Percentiles rank a stretch among this genome's conserved stretches.
These are phyloP conservation scores for Eurotiales sp. DNA, from an alignment of 2,329 filamentous ascomycete species.

Conservation along the genomic window DNA sequence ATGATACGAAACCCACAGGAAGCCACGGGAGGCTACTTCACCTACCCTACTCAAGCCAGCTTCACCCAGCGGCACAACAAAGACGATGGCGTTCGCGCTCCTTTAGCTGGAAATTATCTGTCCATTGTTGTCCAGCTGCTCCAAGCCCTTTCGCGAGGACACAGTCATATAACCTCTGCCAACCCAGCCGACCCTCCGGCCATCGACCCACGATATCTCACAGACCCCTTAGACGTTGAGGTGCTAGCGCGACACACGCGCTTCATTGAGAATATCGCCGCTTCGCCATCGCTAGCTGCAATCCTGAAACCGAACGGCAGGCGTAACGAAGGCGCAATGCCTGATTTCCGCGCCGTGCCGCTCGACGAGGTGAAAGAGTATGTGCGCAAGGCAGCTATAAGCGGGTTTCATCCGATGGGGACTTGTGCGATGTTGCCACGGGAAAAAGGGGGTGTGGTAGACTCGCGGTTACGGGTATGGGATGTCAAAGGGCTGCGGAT, in stretches of 20 bases:
- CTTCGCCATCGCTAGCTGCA: conserved; percentile 26
- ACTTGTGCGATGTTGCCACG: conserved; percentile 15
- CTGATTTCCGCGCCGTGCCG: conserved; percentile 11
- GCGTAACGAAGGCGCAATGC: conserved; percentile 6
- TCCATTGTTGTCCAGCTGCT: conserved; percentile 26
- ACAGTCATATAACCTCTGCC: conserved; percentile 37
- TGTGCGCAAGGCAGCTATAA: background rate
- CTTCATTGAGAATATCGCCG: conserved; percentile 30
- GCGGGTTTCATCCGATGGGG: conserved; percentile 16
- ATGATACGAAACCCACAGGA: background rate
- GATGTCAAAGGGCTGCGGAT: conserved; percentile 18
- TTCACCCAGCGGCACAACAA: background rate
- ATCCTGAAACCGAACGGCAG: conserved; percentile 30
- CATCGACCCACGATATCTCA: conserved; percentile 44
- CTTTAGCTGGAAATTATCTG: conserved; percentile 23
- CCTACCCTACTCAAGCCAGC: background rate
- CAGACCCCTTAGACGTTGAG: conserved; percentile 43
- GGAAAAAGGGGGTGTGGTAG: conserved; percentile 20
- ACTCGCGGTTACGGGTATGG: conserved; percentile 38
- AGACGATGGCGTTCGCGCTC: conserved; percentile 16
- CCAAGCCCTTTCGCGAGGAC: conserved; percentile 29
- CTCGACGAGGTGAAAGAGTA: background rate
- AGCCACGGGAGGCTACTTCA: background rate
- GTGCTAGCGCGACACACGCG: conserved; percentile 34
- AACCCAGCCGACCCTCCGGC: conserved; percentile 31